phyloP scores from a whole-genome alignment of 2,329 filamentous ascomycete species.

The Cladobotryum mycophilum region DNA sequence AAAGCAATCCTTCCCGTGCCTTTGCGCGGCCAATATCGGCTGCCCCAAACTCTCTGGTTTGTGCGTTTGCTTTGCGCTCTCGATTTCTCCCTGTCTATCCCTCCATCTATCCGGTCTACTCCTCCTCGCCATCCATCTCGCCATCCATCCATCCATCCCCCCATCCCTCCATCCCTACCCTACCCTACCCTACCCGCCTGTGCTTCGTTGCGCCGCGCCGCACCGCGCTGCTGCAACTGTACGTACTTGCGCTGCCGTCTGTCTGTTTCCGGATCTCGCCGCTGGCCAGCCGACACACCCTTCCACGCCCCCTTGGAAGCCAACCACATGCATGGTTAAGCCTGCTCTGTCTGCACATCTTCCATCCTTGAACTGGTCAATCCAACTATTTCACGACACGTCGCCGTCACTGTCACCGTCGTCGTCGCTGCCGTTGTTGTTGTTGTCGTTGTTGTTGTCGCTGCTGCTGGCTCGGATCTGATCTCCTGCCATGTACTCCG shows the following conservation, averaged over 20 bases:
- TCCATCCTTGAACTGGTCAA: slow-evolving; percentile 35
- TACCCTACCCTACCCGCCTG: slow-evolving; percentile 7
- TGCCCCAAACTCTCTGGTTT: background rate
- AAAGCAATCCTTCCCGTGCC: background rate
- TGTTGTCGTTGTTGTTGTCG: slow-evolving; percentile 8
- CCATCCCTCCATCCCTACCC: background rate
- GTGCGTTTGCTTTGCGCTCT: background rate
- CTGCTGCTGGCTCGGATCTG: slow-evolving; percentile 18
- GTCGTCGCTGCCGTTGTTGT: slow-evolving; percentile 18
- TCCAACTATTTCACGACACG: slow-evolving; percentile 58
- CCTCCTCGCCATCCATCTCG: too few relatives aligned
- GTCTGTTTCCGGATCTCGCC: slow-evolving; percentile 6
- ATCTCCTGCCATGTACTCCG: slow-evolving; percentile 32
- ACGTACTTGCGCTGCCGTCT: background rate
- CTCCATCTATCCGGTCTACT: background rate
- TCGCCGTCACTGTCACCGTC: slow-evolving; percentile 45
- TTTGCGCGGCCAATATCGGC: slow-evolving; percentile 4
- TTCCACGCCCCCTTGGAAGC: slow-evolving; percentile 18
- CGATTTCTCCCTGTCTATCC: background rate
- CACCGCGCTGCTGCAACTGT: background rate
- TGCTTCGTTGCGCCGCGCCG: slow-evolving; percentile 11
- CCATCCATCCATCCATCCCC: background rate
- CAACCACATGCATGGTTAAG: slow-evolving; percentile 47
- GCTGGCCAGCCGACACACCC: slow-evolving; percentile 15
- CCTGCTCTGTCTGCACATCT: slow-evolving; percentile 38